These are phyloP conservation scores for Fraxinus excelsior DNA, from an alignment of 257 asterid genomes.

Conservation along the genomic window DNA sequence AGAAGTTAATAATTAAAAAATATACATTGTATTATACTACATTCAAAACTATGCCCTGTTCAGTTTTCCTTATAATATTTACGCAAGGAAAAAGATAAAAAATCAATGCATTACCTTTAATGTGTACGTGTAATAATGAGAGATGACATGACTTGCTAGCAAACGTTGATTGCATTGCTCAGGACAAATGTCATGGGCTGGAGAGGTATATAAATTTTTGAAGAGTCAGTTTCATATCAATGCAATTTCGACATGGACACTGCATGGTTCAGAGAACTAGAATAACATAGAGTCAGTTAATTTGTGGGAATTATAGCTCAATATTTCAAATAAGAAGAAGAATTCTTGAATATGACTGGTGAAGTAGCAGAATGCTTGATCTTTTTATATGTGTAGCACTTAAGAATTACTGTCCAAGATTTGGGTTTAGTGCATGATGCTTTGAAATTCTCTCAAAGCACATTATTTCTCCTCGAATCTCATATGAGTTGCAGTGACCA, in stretches of 20 bases:
- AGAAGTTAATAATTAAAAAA: background rate
- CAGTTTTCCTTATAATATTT: background rate
- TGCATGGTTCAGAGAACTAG: background rate
- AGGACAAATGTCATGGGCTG: background rate
- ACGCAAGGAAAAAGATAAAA: background rate
- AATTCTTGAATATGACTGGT: slow-evolving; percentile 6
- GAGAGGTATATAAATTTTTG: background rate
- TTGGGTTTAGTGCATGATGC: background rate
- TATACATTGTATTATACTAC: too few relatives aligned
- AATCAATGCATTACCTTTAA: background rate
- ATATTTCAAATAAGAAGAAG: background rate
- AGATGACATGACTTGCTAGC: background rate
- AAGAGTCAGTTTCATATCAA: background rate
- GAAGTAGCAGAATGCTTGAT: background rate
- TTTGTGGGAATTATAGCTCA: background rate
- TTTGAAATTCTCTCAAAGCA: background rate
- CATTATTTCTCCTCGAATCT: background rate
- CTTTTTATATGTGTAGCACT: background rate
- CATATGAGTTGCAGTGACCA: background rate
- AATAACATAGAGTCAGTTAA: background rate
- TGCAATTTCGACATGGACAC: background rate
- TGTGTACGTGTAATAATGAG: background rate
- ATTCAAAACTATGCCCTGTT: too few relatives aligned
- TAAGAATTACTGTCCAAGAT: background rate
- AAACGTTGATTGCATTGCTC: background rate